These are phyloP conservation scores for Populus alba DNA, from an alignment of 345 rosid species.

Conservation along the genomic window DNA sequence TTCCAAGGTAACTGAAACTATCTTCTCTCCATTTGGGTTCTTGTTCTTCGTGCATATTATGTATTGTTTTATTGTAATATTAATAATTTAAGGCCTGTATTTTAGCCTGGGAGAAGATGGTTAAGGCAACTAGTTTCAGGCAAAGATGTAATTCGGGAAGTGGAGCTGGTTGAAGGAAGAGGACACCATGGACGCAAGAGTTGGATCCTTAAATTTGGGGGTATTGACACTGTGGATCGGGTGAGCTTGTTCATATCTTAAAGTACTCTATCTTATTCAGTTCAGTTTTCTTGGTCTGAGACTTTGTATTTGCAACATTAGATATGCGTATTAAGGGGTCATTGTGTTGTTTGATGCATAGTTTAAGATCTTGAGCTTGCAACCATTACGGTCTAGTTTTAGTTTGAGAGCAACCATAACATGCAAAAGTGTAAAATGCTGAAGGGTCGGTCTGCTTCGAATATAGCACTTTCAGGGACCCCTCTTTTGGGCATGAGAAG, in stretches of 20 bases:
- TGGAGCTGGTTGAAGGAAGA: slow-evolving; percentile 74
- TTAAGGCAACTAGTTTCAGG: slow-evolving; percentile 61
- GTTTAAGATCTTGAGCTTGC: too few relatives aligned
- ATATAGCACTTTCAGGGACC: too few relatives aligned
- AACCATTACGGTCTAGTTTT: too few relatives aligned
- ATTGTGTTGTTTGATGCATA: too few relatives aligned
- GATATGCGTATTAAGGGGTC: too few relatives aligned
- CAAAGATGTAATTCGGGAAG: slow-evolving; percentile 61
- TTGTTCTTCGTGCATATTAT: not conserved
- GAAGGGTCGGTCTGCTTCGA: too few relatives aligned
- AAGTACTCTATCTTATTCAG: too few relatives aligned
- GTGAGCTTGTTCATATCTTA: slow-evolving; percentile 25
- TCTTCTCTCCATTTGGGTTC: not conserved
- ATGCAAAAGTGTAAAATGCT: too few relatives aligned
- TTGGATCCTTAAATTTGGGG: slow-evolving; percentile 83
- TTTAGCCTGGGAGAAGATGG: slow-evolving; percentile 92
- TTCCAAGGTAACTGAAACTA: slow-evolving; percentile 41
- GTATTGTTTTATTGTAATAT: not conserved
- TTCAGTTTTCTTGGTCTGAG: too few relatives aligned
- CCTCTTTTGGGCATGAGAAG: too few relatives aligned
- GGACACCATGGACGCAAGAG: slow-evolving; percentile 68
- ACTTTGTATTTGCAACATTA: too few relatives aligned
- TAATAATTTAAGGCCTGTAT: slow-evolving; percentile 1
- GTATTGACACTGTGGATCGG: slow-evolving; percentile 67
- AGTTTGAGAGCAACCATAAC: too few relatives aligned